Percentiles rank a stretch among this genome's conserved stretches.
These are phyloP conservation scores for Pneumocystis murina DNA, from an alignment of 1,139 yeast species.

Conservation along the genomic window DNA sequence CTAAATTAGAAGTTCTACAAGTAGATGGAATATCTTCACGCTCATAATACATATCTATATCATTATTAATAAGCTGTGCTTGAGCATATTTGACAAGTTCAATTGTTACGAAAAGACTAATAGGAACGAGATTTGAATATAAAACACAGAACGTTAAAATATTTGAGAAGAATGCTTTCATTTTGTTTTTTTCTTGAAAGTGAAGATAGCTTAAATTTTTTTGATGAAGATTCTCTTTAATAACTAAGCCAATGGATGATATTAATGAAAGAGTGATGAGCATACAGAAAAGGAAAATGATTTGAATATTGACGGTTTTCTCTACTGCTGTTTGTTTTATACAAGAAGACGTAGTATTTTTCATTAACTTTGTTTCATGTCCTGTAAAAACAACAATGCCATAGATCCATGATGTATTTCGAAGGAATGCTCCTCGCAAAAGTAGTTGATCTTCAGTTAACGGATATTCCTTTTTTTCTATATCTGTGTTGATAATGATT, in stretches of 20 bases:
- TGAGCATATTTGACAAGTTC: constrained; percentile 91
- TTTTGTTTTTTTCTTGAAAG: constrained; percentile 43
- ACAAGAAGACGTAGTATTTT: constrained; percentile 97
- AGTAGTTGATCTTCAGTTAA: constrained; percentile 80
- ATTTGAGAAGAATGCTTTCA: constrained; percentile 65
- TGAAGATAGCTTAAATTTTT: constrained; percentile 24
- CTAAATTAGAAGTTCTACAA: constrained; percentile 85
- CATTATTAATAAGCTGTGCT: constrained; percentile 85
- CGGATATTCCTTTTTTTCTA: constrained; percentile 39
- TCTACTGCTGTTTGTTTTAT: constrained; percentile 95
- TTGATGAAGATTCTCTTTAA: constrained; percentile 29
- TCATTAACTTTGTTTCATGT: constrained; percentile 94
- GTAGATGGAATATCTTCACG: constrained; percentile 87
- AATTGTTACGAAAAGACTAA: constrained; percentile 73
- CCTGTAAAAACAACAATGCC: constrained; percentile 93
- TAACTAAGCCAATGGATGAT: constrained; percentile 78
- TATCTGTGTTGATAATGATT: constrained; percentile 36
- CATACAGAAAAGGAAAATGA: constrained; percentile 70
- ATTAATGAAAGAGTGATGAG: constrained; percentile 60
- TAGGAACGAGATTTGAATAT: constrained; percentile 89
- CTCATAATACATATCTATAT: constrained; percentile 79
- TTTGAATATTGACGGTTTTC: constrained; percentile 83
- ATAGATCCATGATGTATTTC: constrained; percentile 91
- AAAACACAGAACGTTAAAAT: constrained; percentile 88
- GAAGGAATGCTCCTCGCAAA: constrained; percentile 83